phyloP scores from a whole-genome alignment of 2,329 filamentous ascomycete genomes.

The Fusarium foetens region DNA sequence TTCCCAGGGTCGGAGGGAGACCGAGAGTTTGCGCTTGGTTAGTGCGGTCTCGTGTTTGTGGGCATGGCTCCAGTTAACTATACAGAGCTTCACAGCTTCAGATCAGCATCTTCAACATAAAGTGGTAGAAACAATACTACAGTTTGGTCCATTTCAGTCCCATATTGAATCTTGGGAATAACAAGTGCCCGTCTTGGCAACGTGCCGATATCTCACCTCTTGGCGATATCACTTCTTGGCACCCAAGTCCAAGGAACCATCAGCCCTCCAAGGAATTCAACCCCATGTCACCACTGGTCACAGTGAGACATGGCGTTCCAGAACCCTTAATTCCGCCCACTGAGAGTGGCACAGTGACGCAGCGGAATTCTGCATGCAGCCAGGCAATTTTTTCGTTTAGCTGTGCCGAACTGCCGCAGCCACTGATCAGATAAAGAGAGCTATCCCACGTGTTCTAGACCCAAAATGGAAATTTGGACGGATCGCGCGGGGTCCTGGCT shows the following conservation, averaged over 20 bases:
- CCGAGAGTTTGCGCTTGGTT: background rate
- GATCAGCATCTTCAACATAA: too few species aligned
- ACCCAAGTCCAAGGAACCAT: background rate
- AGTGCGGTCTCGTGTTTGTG: background rate
- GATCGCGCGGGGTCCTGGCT: background rate
- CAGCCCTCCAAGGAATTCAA: background rate
- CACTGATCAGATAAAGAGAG: background rate
- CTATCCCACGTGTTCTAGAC: background rate
- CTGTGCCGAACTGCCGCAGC: background rate
- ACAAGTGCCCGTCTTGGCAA: conserved; percentile 1
- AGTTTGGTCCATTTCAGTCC: background rate
- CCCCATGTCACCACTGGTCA: background rate
- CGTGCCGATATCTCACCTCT: background rate
- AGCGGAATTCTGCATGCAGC: background rate
- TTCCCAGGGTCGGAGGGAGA: background rate
- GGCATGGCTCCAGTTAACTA: background rate
- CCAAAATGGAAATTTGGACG: background rate
- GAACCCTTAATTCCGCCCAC: background rate
- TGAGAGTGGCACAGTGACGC: background rate
- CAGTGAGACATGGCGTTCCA: background rate
- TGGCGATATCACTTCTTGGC: background rate
- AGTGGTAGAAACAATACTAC: too few species aligned
- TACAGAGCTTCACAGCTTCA: too few species aligned
- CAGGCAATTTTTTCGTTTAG: background rate
- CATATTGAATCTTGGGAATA: background rate